Conservation (phyloP, 2,329 filamentous ascomycete genomes). For the Aspergillus ustus region DNA sequence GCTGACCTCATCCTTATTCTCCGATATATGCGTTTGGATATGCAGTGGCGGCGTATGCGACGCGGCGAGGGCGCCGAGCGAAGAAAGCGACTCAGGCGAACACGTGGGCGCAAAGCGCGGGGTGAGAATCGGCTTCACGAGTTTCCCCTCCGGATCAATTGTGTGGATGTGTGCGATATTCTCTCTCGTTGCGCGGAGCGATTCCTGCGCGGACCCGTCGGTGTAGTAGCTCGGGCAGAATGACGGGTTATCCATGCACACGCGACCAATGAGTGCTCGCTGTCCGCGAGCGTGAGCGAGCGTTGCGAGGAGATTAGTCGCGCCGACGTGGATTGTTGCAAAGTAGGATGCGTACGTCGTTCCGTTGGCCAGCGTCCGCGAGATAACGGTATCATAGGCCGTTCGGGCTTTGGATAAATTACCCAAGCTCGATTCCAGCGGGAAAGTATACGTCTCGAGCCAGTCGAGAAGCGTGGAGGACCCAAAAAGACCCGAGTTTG, state of each 20-base stretch:
- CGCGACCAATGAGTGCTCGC: constrained; percentile 85
- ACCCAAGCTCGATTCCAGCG: constrained; percentile 78
- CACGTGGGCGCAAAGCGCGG: constrained; percentile 65
- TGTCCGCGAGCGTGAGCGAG: constrained; percentile 82
- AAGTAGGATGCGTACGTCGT: constrained; percentile 96
- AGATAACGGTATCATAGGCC: constrained; percentile 79
- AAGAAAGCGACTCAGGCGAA: constrained; percentile 58
- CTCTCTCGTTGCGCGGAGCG: constrained; percentile 60
- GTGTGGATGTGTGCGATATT: constrained; percentile 68
- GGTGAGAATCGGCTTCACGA: constrained; percentile 81
- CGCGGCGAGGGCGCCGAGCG: constrained; percentile 67
- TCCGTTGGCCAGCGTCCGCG: constrained; percentile 81
- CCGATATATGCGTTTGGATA: constrained; percentile 87
- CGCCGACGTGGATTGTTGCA: constrained; percentile 81
- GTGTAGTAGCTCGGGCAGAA: constrained; percentile 78
- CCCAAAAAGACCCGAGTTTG: constrained; percentile 91
- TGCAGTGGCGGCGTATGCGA: constrained; percentile 62
- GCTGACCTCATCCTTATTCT: constrained; percentile 74
- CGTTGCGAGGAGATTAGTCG: constrained; percentile 89
- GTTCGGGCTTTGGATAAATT: constrained; percentile 30
- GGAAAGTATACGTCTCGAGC: constrained; percentile 94
- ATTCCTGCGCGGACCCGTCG: constrained; percentile 67
- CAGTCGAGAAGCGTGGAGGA: constrained; percentile 91
- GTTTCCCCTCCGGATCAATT: constrained; percentile 65
- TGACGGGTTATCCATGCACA: constrained; percentile 82